phyloP scores from a whole-genome alignment of 179 eudicot species.

The Corrigiola litoralis region DNA sequence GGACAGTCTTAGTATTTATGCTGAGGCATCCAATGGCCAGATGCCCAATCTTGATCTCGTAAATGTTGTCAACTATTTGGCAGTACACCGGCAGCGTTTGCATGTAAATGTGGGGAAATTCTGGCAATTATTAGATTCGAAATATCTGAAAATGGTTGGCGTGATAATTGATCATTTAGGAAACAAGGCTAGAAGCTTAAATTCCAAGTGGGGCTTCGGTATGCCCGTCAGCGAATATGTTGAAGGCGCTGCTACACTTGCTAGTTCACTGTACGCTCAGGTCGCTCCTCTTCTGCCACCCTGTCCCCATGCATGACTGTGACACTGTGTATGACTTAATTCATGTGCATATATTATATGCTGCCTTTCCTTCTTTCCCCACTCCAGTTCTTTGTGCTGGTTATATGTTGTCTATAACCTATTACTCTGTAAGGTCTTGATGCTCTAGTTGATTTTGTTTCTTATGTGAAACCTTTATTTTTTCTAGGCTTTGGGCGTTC shows the following conservation, averaged over 20 bases:
- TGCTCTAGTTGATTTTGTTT: background rate
- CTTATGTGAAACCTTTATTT: background rate
- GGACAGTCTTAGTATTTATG: constrained; percentile 68
- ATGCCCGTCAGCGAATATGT: constrained; percentile 67
- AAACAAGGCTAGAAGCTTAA: constrained; percentile 57
- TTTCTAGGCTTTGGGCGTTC: constrained; percentile 82
- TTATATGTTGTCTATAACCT: constrained; percentile 1
- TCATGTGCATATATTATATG: constrained; percentile 8
- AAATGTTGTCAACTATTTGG: constrained; percentile 83
- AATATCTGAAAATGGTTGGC: constrained; percentile 56
- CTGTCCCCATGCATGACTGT: background rate
- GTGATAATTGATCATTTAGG: constrained; percentile 53
- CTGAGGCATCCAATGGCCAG: constrained; percentile 98
- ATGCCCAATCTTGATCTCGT: constrained; percentile 99
- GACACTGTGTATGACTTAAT: background rate
- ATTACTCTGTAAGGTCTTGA: background rate
- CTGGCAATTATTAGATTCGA: constrained; percentile 58
- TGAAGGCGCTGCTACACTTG: constrained; percentile 91
- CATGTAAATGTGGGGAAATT: constrained; percentile 65
- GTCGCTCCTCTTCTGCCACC: constrained; percentile 30
- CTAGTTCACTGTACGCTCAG: constrained; percentile 89
- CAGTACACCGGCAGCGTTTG: constrained; percentile 81
- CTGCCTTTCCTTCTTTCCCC: background rate
- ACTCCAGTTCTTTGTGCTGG: background rate
- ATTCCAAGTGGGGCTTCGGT: constrained; percentile 81